Percentiles rank a stretch among this genome's conserved stretches.
Conservation (phyloP, 2,329 filamentous ascomycete genomes). For the Blastomyces gilchristii region DNA sequence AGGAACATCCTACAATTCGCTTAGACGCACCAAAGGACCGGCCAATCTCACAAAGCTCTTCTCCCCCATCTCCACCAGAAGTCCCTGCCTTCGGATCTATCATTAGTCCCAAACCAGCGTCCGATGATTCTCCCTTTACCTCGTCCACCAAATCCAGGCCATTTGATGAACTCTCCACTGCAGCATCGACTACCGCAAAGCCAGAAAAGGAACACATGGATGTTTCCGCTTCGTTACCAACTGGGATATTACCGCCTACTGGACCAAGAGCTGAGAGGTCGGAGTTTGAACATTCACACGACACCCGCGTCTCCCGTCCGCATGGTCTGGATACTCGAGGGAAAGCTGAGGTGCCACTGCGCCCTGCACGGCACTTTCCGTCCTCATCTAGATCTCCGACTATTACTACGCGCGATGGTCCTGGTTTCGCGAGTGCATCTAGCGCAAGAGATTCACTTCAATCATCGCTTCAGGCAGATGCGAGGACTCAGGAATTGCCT, state of each 20-base stretch:
- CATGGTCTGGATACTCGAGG: constrained; percentile 17
- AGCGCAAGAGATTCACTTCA: background rate
- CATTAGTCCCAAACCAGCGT: constrained; percentile 21
- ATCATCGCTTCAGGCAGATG: constrained; percentile 7
- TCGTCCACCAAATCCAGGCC: constrained; percentile 12
- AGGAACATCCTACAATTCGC: constrained; percentile 20
- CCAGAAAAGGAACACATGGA: constrained; percentile 22
- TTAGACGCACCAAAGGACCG: constrained; percentile 23
- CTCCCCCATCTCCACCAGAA: constrained; percentile 33
- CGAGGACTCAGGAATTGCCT: constrained; percentile 16
- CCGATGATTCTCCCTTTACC: constrained; percentile 18
- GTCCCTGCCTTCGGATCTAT: constrained; percentile 36
- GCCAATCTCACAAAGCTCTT: constrained; percentile 24
- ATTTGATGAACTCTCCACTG: background rate
- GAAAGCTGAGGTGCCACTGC: constrained; percentile 22
- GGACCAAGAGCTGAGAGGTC: constrained; percentile 36
- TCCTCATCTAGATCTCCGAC: constrained; percentile 15
- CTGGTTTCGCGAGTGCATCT: background rate
- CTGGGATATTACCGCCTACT: constrained; percentile 32
- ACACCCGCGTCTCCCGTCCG: constrained; percentile 21
- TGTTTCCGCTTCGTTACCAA: constrained; percentile 11
- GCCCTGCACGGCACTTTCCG: constrained; percentile 18
- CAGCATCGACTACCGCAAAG: constrained; percentile 3
- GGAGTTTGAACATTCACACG: constrained; percentile 19
- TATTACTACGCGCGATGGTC: constrained; percentile 20